Evolutionary conservation across 768 basidiomycete species (phyloP).

Genomic region (Roridomyces roridus): DNA sequence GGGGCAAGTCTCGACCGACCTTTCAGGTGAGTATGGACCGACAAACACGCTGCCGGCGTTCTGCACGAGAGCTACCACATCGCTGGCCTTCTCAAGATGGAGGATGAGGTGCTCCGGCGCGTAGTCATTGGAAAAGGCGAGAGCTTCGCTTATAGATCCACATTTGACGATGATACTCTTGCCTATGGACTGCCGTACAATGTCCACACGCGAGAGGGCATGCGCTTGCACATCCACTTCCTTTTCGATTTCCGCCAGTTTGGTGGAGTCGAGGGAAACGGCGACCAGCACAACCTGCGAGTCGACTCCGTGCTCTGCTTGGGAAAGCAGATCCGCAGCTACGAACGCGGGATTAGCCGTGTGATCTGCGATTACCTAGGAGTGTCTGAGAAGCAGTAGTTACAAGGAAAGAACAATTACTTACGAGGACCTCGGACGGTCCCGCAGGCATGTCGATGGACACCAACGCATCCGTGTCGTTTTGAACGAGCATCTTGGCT

Average conservation of each 20-base stretch:
- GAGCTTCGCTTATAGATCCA: conserved; percentile 70
- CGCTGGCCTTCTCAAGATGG: conserved; percentile 78
- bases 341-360: conserved; percentile 89
- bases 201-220: conserved; percentile 86
- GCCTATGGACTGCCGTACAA: conserved; percentile 85
- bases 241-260: conserved; percentile 76
- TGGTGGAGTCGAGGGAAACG: conserved; percentile 66
- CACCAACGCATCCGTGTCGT: conserved; percentile 95
- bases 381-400: conserved; percentile 2
- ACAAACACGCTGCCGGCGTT: conserved; percentile 98
- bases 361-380: conserved; percentile 92
- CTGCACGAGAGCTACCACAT: conserved; percentile 68
- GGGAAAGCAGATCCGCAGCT: conserved; percentile 95
- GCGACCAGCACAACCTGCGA: conserved; percentile 96
- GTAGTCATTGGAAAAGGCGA: conserved; percentile 94
- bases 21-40: conserved; percentile 94
- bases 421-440: conserved; percentile 94
- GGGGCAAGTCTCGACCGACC: conserved; percentile 49
- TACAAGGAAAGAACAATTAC: conserved; percentile 34
- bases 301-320: conserved; percentile 98
- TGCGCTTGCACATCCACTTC: conserved; percentile 89
- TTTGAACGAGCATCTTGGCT: conserved; percentile 99
- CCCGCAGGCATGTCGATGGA: conserved; percentile 99
- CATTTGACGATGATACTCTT: conserved; percentile 91
- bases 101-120: conserved; percentile 98